Base-by-base conservation (phyloP, 2,329 filamentous ascomycete species). In the Calycina marina region DNA sequence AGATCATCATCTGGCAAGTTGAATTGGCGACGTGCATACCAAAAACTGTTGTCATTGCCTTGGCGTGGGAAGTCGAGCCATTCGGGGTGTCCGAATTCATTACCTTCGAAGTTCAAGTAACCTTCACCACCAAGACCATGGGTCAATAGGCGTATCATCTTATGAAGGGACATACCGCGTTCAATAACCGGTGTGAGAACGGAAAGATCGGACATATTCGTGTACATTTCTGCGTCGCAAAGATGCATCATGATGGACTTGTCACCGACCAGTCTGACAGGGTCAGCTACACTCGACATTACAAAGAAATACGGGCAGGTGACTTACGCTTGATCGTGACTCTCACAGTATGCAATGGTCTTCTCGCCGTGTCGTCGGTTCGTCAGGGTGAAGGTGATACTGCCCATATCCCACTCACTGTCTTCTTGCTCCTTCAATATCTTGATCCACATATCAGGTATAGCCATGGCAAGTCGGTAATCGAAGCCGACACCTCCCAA, bases 371-470 rank as follows among this genome's bases (percentile, higher is more conserved):
- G 83, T 16, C 90, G 76, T 36, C 90, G 72, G 58, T 98, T 96
- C 14, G 81, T 93, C 37, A 98, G 61, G 1, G 85, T 94, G 60
- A 78, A 86, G 54, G 75, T 76, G 32, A 98, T 79, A 44, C 69
- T 77, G 36, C 71, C 74, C 57, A 98, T 79, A 48, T 96, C 81
- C 90, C 90, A 98, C 40, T 84, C 65, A 30, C 48, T 69, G 49
- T 98, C 90, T 50, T 79, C 69, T 55, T 84, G 75, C 59, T 98
- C 90, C 57, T 98, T 98, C 40, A 96, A 58, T 52, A 92, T 83
- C 61, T 98, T 98, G 67, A 98, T 98, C 74, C 92, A 98, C 73
- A 98, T 82, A 56, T 98, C 90, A 4, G 90, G 90, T 40, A 98
- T 76, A 4, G 90, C 90, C 90, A 98, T 98, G 34, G 86, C 86